These are phyloP conservation scores for Polygonum maritimum DNA, from an alignment of 148 eudicot species.

Conservation along the genomic window DNA sequence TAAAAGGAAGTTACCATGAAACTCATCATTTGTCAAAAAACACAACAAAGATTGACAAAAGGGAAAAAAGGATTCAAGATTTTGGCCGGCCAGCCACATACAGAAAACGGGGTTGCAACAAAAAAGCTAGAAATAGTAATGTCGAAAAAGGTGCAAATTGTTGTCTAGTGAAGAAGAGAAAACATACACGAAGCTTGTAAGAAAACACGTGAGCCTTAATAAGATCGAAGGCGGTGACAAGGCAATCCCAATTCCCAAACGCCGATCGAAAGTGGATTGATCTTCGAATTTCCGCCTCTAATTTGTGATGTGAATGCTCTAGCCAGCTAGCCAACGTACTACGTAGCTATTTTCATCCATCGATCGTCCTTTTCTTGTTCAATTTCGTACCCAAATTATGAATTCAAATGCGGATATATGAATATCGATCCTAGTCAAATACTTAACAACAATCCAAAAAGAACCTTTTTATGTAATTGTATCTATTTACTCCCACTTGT, in stretches of 20 bases:
- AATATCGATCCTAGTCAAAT: background rate
- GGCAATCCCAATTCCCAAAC: background rate
- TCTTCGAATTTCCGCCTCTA: background rate
- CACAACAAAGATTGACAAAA: background rate
- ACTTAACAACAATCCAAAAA: background rate
- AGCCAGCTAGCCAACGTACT: background rate
- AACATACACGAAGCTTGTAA: background rate
- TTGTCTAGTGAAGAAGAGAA: slow-evolving; percentile 2
- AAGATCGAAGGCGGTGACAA: background rate
- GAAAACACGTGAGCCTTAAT: background rate
- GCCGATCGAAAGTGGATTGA: no score
- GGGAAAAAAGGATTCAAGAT: background rate
- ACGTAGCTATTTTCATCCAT: background rate
- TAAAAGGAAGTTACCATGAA: background rate
- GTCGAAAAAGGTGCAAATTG: background rate
- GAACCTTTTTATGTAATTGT: background rate
- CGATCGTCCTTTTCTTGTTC: background rate
- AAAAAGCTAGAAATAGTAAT: background rate
- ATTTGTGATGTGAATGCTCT: background rate
- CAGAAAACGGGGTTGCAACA: background rate
- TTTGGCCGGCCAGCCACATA: background rate
- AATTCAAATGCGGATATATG: background rate
- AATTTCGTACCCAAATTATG: background rate
- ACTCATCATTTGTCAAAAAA: background rate
- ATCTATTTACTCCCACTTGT: no score